A percentile compares a stretch with the other conserved stretches of the same genome.
phyloP scores from a whole-genome alignment of 2,329 filamentous ascomycete species.

The Calonectria pseudoturangicola region DNA sequence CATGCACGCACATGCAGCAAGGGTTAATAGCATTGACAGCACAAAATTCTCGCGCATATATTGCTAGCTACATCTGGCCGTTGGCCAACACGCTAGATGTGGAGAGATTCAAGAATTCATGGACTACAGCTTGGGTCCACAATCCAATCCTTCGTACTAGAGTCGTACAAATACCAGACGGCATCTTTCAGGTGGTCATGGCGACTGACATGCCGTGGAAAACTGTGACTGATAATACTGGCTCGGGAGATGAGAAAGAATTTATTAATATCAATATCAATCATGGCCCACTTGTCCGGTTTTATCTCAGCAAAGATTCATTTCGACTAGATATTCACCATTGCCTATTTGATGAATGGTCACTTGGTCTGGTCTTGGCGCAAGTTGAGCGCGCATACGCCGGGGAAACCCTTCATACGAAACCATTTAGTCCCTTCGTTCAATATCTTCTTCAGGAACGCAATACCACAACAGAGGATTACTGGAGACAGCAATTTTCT shows the following conservation, averaged over 20 bases:
- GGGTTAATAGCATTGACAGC: slow-evolving; percentile 19
- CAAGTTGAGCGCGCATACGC: slow-evolving; percentile 19
- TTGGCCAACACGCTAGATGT: background rate
- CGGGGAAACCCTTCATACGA: background rate
- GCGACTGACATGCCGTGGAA: background rate
- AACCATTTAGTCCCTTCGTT: slow-evolving; percentile 21
- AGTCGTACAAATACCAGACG: slow-evolving; percentile 8
- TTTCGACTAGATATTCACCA: slow-evolving; percentile 8
- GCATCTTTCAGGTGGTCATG: slow-evolving; percentile 16
- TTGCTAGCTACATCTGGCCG: slow-evolving; percentile 4
- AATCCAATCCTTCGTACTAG: slow-evolving; percentile 9
- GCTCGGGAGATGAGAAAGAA: background rate
- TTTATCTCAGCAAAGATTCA: background rate
- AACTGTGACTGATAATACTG: background rate
- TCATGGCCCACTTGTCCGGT: background rate
- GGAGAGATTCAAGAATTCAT: background rate
- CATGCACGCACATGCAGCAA: slow-evolving; percentile 15
- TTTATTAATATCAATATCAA: background rate
- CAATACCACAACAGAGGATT: background rate
- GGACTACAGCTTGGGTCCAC: background rate
- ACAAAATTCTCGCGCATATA: slow-evolving; percentile 4
- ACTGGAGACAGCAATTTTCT: slow-evolving; percentile 6
- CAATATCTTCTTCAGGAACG: background rate
- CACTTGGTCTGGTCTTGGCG: background rate
- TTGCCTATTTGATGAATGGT: slow-evolving; percentile 16